phyloP scores from a whole-genome alignment of 139 green algal species.

The Chlamydomonas sp. region DNA sequence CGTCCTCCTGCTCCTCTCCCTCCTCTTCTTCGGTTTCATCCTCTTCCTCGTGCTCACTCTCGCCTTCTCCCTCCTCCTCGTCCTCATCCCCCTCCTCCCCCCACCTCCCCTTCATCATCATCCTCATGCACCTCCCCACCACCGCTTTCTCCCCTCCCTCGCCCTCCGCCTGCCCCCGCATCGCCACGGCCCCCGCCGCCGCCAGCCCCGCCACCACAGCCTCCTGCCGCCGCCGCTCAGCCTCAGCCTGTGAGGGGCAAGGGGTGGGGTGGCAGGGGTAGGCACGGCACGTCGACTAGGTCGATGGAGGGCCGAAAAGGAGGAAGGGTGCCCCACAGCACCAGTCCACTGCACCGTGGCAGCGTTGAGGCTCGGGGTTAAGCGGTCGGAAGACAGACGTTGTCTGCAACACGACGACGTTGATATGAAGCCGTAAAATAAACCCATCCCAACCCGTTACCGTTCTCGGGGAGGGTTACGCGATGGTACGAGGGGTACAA shows the following conservation, averaged over 20 bases:
- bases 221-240: conserved; percentile 15
- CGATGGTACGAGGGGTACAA: too few species aligned
- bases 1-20: background rate
- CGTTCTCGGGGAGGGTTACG: too few species aligned
- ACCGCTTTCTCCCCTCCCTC: background rate
- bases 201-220: background rate
- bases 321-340: too few species aligned
- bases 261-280: too few species aligned
- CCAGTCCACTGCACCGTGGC: too few species aligned
- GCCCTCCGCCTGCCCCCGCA: background rate
- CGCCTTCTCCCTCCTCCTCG: background rate
- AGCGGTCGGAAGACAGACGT: too few species aligned
- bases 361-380: too few species aligned
- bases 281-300: background rate
- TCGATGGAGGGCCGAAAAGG: too few species aligned
- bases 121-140: background rate
- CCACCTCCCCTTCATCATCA: background rate
- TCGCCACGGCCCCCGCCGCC: background rate
- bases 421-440: too few species aligned
- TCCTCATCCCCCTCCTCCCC: background rate
- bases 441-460: too few species aligned
- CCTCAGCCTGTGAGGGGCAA: background rate
- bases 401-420: too few species aligned
- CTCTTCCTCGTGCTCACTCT: background rate
- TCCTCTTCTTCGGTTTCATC: background rate